phyloP scores from a whole-genome alignment of 2,329 filamentous ascomycete genomes.

The Xylariaceae sp. region DNA sequence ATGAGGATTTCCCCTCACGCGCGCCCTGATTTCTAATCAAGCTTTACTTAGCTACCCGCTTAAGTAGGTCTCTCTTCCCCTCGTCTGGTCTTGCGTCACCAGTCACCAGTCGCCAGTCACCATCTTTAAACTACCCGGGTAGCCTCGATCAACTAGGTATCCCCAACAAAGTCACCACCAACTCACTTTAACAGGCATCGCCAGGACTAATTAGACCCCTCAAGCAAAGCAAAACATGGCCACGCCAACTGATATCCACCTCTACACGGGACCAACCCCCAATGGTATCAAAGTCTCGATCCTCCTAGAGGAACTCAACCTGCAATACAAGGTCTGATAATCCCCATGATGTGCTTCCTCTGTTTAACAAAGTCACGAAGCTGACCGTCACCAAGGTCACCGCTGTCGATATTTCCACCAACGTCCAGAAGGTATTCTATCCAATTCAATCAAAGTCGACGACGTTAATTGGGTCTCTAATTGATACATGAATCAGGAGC shows the following conservation, averaged over 20 bases:
- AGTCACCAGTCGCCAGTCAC: no score
- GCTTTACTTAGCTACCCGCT: no score
- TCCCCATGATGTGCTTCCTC: no score
- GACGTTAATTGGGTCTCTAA: neutral
- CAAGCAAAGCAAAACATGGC: conserved; percentile 35
- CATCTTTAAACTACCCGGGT: no score
- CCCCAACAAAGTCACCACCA: no score
- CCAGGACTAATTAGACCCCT: conserved; percentile 13
- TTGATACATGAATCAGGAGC: conserved; percentile 39
- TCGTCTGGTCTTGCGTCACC: no score
- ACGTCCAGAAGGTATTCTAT: conserved; percentile 60
- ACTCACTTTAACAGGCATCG: conserved; percentile 17
- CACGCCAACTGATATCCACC: conserved; percentile 59
- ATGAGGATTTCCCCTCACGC: no score
- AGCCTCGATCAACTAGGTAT: no score
- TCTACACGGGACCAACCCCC: conserved; percentile 78
- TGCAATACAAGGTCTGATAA: conserved; percentile 64
- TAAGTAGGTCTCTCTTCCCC: no score
- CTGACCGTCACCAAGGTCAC: conserved; percentile 37
- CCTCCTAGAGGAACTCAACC: conserved; percentile 73
- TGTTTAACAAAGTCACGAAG: neutral
- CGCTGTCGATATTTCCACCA: conserved; percentile 64
- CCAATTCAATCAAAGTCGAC: neutral
- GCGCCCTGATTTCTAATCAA: no score
- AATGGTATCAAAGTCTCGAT: conserved; percentile 91